Conservation (phyloP, 1,139 yeast genomes). For the Eremothecium coryli region DNA sequence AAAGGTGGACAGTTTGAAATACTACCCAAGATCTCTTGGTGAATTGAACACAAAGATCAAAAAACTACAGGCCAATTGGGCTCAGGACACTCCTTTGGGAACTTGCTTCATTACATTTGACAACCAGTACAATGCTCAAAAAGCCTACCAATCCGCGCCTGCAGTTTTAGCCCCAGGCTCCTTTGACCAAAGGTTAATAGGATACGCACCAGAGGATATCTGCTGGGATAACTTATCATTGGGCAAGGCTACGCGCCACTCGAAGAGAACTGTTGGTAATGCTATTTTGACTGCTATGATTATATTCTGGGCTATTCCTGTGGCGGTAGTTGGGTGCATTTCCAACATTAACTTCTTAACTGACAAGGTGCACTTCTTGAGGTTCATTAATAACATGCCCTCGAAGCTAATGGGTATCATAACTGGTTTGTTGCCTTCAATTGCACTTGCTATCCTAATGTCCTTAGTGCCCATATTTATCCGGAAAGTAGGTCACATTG, state of each 20-base stretch:
- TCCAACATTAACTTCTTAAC: conserved; percentile 63
- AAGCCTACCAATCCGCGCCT: conserved; percentile 55
- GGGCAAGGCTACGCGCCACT: conserved; percentile 47
- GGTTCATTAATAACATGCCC: conserved; percentile 59
- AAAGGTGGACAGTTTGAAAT: conserved; percentile 54
- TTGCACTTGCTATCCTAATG: conserved; percentile 58
- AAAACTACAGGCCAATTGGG: conserved; percentile 39
- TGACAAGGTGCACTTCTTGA: conserved; percentile 50
- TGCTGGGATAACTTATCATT: conserved; percentile 57
- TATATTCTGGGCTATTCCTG: conserved; percentile 79
- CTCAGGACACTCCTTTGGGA: conserved; percentile 36
- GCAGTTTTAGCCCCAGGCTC: conserved; percentile 30
- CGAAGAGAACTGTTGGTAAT: conserved; percentile 44
- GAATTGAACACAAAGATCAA: conserved; percentile 47
- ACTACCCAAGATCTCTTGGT: conserved; percentile 48
- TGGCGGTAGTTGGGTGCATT: conserved; percentile 71
- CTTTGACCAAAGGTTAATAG: conserved; percentile 41
- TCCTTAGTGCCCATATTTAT: conserved; percentile 73
- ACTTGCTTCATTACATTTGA: conserved; percentile 64
- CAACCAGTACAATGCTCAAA: conserved; percentile 60
- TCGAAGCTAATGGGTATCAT: conserved; percentile 48
- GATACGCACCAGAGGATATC: conserved; percentile 54
- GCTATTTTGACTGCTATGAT: conserved; percentile 47
- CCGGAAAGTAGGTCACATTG: conserved; percentile 54
- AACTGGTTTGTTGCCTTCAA: conserved; percentile 69